Percentiles rank a stretch among this genome's conserved stretches.
Evolutionary conservation across 768 basidiomycete genomes (phyloP).

Genomic region (Lactifluus hygrophoroides): DNA sequence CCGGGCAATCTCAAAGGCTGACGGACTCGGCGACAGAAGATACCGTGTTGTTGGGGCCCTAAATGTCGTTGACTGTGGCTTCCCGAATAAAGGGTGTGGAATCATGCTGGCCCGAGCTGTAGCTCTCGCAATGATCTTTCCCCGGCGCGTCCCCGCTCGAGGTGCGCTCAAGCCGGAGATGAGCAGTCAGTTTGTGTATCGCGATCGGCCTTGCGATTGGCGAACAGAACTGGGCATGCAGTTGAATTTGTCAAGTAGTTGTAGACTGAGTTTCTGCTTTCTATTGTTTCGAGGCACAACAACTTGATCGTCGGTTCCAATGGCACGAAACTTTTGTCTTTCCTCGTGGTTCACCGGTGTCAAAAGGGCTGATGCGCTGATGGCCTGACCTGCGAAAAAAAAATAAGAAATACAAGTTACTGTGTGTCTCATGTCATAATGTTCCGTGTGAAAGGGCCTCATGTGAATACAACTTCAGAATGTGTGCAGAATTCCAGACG

Average conservation of each 20-base stretch:
- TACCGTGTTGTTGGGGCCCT: neutral
- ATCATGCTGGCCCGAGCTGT: neutral
- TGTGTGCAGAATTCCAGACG: neutral
- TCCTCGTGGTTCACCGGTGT: neutral
- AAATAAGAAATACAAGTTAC: neutral
- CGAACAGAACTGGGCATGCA: neutral
- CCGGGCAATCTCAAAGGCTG: too few relatives aligned
- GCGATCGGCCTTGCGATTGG: neutral
- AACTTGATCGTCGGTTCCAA: neutral
- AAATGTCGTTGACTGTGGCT: neutral
- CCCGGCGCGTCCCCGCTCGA: neutral
- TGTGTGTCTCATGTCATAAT: neutral
- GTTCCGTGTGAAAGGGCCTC: neutral
- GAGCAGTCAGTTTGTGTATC: neutral
- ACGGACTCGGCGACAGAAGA: neutral
- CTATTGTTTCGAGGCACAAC: neutral
- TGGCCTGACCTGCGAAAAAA: neutral
- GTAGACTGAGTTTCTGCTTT: neutral
- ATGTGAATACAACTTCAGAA: neutral
- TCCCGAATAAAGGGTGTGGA: neutral
- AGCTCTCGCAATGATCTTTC: neutral
- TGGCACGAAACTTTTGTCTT: neutral
- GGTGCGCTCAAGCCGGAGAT: neutral
- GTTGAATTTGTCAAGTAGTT: neutral
- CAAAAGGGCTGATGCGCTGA: neutral